phyloP scores from a whole-genome alignment of 129 eudicot species.

The Oenanthe sinensis region DNA sequence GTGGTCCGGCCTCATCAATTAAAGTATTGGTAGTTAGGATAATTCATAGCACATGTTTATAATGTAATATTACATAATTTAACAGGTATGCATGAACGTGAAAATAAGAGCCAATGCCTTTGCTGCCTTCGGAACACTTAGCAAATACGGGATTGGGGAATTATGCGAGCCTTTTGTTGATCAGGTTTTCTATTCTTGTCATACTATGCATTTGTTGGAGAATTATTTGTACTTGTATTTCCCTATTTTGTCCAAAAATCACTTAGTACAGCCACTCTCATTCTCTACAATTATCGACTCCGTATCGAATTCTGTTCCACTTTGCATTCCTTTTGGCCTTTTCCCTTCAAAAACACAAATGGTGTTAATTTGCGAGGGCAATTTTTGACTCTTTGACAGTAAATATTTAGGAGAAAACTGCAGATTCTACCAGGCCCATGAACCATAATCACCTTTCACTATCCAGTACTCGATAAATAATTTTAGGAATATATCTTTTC shows the following conservation, averaged over 20 bases:
- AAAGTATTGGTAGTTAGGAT: not conserved
- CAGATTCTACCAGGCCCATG: not conserved
- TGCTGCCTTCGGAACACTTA: constrained; percentile 86
- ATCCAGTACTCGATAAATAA: not conserved
- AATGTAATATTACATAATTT: not conserved
- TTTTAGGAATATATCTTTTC: not conserved
- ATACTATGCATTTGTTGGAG: not conserved
- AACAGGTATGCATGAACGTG: constrained; percentile 65
- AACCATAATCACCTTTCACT: not conserved
- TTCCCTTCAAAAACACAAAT: not conserved
- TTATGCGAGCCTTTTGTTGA: constrained; percentile 73
- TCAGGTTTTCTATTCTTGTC: constrained; percentile 52
- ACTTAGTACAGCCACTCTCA: not conserved
- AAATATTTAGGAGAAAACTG: not conserved
- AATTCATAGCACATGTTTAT: not conserved
- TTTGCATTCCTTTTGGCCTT: not conserved
- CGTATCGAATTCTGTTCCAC: not conserved
- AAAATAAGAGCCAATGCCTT: constrained; percentile 84
- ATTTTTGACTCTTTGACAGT: not conserved
- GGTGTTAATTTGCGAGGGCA: not conserved
- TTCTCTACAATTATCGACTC: not conserved
- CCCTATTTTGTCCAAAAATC: not conserved
- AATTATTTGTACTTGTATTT: not conserved
- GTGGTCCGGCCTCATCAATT: not conserved
- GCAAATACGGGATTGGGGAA: constrained; percentile 54